Evolutionary conservation across 805 yeast genomes (phyloP), one percentile per base, ranked within the genome.

Genomic region (Kodamaea neixiangensis): DNA sequence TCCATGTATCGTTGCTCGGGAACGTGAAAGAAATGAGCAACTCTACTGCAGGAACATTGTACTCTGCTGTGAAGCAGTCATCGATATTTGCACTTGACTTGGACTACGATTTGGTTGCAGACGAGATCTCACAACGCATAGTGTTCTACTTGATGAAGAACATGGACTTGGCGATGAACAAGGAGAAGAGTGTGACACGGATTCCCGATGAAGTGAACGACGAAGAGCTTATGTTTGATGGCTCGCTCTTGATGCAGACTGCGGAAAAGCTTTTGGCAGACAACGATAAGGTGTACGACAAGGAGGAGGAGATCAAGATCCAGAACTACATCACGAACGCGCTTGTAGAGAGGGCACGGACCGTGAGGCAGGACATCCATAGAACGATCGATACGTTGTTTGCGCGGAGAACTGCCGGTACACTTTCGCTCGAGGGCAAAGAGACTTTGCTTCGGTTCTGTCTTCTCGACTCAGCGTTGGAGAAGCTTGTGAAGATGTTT

Each of bases 141-240:
- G 85, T 84, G 0, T 76, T 79, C 46, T 79, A 79, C 57, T 64
- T 80, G 50, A 80, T 81, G 85, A 72, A 78, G 55, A 81, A 81
- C 59, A 76, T 81, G 80, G 83, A 80, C 58, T 66, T 63, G 31
- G 69, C 69, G 20, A 64, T 79, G 57, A 74, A 69, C 68, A 17
- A 17, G 13, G 44, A 40, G 19, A 40, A 40, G 33, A 25, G 44
- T 19, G 76, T 83, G 13, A 69, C 90, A 31, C 80, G 83, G 47
- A 81, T 84, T 13, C 67, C 89, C 37, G 94, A 87, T 57, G 73
- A 86, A 44, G 92, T 88, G 58, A 77, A 77, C 51, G 83, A 77
- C 17, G 77, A 73, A 63, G 93, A 87, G 55, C 72, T 87, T 45
- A 76, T 87, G 65, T 86, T 84, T 63, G 93, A 87, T 68, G 94